These are phyloP conservation scores for Iris macrosiphon DNA, from an alignment of 106 monocot genomes.

Conservation along the genomic window DNA sequence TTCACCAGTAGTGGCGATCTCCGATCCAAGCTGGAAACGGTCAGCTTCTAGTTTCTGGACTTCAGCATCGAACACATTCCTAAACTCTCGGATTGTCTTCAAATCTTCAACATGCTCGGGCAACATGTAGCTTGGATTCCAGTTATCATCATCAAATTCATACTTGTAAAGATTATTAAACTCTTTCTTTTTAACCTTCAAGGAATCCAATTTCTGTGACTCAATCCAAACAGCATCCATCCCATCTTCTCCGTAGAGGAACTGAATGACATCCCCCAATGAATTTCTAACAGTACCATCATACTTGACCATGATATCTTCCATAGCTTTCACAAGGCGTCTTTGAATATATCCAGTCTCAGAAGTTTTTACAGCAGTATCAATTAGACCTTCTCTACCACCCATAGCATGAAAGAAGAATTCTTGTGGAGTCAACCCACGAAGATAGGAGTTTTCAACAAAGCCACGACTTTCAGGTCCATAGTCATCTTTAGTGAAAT, in stretches of 20 bases:
- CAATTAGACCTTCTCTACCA: slow-evolving; percentile 98
- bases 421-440: slow-evolving; percentile 93
- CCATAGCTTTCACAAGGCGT: slow-evolving; percentile 98
- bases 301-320: slow-evolving; percentile 99
- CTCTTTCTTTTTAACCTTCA: slow-evolving; percentile 90
- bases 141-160: slow-evolving; percentile 76
- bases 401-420: slow-evolving; percentile 99
- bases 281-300: slow-evolving; percentile 99
- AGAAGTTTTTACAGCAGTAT: slow-evolving; percentile 98
- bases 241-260: slow-evolving; percentile 98
- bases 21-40: slow-evolving; percentile 77
- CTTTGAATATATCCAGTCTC: slow-evolving; percentile 98
- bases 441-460: slow-evolving; percentile 97
- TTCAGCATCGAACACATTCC: slow-evolving; percentile 96
- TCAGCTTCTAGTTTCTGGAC: slow-evolving; percentile 88
- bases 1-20: slow-evolving; percentile 92
- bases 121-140: slow-evolving; percentile 91
- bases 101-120: slow-evolving; percentile 94
- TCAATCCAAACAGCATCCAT: slow-evolving; percentile 99
- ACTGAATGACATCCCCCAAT: slow-evolving; percentile 95
- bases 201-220: slow-evolving; percentile 78
- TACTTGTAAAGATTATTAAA: slow-evolving; percentile 77
- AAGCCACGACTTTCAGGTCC: slow-evolving; percentile 99
- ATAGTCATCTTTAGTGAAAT: slow-evolving; percentile 95
- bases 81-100: slow-evolving; percentile 85